Base-by-base conservation (phyloP, 1,284 basidiomycete species). In the Irpex sp. region DNA sequence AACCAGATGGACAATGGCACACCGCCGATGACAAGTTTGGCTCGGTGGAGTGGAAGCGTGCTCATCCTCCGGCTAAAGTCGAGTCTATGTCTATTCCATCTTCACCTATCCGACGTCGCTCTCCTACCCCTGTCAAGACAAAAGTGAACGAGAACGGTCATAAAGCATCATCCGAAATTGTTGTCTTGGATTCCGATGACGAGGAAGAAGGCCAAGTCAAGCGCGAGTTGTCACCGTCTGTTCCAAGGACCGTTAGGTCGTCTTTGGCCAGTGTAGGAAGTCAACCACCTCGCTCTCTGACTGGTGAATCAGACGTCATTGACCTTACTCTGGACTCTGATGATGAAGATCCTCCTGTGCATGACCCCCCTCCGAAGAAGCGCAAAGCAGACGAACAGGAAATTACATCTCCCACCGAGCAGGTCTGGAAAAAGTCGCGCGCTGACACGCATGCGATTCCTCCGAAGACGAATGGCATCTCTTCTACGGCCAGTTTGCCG, bases 1-100 rank as follows among this genome's bases (percentile, higher is more conserved):
- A 99, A 75, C 86, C 95, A 0, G 90, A 97, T 72, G 96, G 95
- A 0, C 88, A 95, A 71, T 99, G 97, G 97, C 95, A 97, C 72
- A 95, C 95, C 0, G 79, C 85, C 15, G 94, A 98, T 75, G 86
- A 92, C 76, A 93, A 90, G 73, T 90, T 87, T 70, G 94, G 85
- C 1, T 95, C 93, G 8, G 72, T 78, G 0, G 77, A 73, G 21
- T 95, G 94, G 94, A 83, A 82, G 66, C 80, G 80, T 31, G 70
- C 76, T 1, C 85, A 91, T 73, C 70, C 76, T 33, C 66, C 74
- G 15, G 66, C 53, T 65, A 71, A 75, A 35, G 70, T 75, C 31
- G 76, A 74, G 55, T 74, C 75, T 53, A 77, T 76, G 54, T 74
- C 75, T 53, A 77, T 76, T 62, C 71, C 71, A 5, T 49, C 63